Conservation (phyloP, 2,329 filamentous ascomycete species). For the Juglanconis oblonga region DNA sequence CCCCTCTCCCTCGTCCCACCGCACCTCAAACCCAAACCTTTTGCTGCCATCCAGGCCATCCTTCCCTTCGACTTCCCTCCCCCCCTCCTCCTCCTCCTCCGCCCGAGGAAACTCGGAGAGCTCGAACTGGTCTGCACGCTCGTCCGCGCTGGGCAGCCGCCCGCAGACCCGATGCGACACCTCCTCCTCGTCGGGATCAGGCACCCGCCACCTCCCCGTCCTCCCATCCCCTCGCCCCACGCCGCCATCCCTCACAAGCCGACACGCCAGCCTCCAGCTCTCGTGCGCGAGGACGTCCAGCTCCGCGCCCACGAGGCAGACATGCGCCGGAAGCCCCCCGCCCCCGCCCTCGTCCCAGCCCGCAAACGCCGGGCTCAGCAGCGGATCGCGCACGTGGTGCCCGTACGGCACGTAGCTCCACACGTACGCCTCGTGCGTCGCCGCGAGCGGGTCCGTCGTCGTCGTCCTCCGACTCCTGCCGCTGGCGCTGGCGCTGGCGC, state of each 20-base stretch:
- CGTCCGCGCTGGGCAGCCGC: conserved; percentile 21
- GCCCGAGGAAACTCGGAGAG: conserved; percentile 23
- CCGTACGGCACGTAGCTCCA: conserved; percentile 40
- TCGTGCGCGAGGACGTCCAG: conserved; percentile 45
- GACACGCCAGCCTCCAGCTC: conserved; percentile 35
- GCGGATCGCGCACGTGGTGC: conserved; percentile 32
- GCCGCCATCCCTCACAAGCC: conserved; percentile 28
- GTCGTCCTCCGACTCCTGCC: too few relatives aligned
- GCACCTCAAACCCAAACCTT: conserved; percentile 25
- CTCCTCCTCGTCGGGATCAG: conserved; percentile 14
- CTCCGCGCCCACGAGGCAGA: conserved; percentile 43
- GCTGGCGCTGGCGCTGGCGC: too few relatives aligned
- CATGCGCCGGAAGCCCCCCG: conserved; percentile 33
- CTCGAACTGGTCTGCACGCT: conserved; percentile 21
- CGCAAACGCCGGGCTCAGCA: conserved; percentile 38
- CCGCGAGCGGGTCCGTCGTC: conserved; percentile 28
- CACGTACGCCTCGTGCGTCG: conserved; percentile 31
- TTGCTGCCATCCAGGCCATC: conserved; percentile 17
- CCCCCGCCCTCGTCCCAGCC: conserved; percentile 6
- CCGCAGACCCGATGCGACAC: conserved; percentile 6
- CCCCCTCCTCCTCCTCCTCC: conserved; percentile 22
- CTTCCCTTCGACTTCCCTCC: too few relatives aligned
- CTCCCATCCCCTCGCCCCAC: conserved; percentile 25
- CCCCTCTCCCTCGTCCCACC: conserved; percentile 11
- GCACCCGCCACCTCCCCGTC: conserved; percentile 26